Evolutionary conservation across 2,329 filamentous ascomycete genomes (phyloP).

Genomic region (Alternaria longipes): DNA sequence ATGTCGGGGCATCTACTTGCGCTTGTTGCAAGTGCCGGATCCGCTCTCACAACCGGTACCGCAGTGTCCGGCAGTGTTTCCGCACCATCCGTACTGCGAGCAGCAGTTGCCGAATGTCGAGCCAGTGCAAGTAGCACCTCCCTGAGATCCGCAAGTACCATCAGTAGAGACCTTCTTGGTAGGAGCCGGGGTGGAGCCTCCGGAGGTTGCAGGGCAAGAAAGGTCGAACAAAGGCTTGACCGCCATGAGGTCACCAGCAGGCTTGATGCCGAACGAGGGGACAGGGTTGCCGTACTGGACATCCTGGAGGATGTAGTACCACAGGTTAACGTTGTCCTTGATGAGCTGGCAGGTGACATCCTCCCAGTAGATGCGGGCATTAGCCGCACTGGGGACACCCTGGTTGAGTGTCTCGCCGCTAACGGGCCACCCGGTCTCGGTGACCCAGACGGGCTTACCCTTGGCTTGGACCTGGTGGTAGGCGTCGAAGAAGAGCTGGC

Average conservation of each 20-base stretch:
- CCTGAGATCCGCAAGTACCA: constrained; percentile 17
- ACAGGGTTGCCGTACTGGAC: constrained; percentile 65
- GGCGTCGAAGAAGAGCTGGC: constrained; percentile 73
- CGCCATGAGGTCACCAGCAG: constrained; percentile 48
- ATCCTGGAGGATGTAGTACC: constrained; percentile 82
- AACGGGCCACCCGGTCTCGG: constrained; percentile 88
- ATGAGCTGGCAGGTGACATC: constrained; percentile 77
- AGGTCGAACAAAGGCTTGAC: constrained; percentile 48
- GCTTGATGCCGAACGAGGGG: constrained; percentile 77
- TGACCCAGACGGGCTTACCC: constrained; percentile 82
- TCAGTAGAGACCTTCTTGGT: constrained; percentile 16
- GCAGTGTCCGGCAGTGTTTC: constrained; percentile 18
- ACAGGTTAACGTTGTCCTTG: constrained; percentile 63
- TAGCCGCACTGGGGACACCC: constrained; percentile 70
- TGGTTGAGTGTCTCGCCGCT: constrained; percentile 68
- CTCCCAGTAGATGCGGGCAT: constrained; percentile 84
- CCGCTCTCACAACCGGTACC: constrained; percentile 14
- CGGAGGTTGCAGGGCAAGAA: constrained; percentile 40
- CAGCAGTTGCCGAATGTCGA: constrained; percentile 24
- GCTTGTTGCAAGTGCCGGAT: neutral
- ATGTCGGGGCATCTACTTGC: constrained; percentile 17
- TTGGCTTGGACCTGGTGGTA: constrained; percentile 61
- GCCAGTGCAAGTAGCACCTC: constrained; percentile 16
- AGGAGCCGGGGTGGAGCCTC: neutral
- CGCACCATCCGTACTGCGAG: constrained; percentile 25